phyloP scores from a whole-genome alignment of 2,329 filamentous ascomycete genomes.

The Colletotrichum incanum region DNA sequence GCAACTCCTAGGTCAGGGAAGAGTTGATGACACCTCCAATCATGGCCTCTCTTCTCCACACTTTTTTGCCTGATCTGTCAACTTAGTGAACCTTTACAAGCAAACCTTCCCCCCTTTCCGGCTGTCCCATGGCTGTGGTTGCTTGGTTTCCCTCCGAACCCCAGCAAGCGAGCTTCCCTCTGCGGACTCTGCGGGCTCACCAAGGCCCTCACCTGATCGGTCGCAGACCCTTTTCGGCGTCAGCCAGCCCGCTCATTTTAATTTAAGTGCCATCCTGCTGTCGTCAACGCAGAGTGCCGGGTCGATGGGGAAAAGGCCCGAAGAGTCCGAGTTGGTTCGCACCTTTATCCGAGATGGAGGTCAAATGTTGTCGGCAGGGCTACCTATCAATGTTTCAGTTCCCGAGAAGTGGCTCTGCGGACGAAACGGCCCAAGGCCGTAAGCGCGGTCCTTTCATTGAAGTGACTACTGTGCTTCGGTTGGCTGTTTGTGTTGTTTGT shows the following conservation, averaged over 20 bases:
- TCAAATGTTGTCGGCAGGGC: neutral
- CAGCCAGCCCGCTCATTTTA: neutral
- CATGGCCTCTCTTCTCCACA: constrained; percentile 23
- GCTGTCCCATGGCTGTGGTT: neutral
- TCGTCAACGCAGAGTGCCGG: constrained; percentile 1
- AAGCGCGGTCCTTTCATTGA: neutral
- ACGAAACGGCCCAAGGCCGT: neutral
- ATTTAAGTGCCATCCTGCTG: neutral
- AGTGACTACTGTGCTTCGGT: no score
- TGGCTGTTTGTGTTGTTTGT: neutral
- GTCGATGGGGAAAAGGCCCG: neutral
- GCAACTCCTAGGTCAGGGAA: constrained; percentile 25
- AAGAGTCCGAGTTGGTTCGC: neutral
- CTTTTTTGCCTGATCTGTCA: constrained; percentile 16
- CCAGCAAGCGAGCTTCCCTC: constrained; percentile 1
- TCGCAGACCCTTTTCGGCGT: neutral
- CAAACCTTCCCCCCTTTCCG: neutral
- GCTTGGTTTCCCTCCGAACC: neutral
- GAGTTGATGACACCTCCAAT: constrained; percentile 34
- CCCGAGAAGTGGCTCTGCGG: no score
- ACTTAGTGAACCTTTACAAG: constrained; percentile 14
- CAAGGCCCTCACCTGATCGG: neutral
- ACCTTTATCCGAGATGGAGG: constrained; percentile 1
- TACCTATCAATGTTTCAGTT: constrained; percentile 6
- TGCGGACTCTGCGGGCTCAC: neutral